Evolutionary conservation across 2,329 filamentous ascomycete species (phyloP), one percentile per base, ranked within the genome.

Genomic region (Xylaria sp.): DNA sequence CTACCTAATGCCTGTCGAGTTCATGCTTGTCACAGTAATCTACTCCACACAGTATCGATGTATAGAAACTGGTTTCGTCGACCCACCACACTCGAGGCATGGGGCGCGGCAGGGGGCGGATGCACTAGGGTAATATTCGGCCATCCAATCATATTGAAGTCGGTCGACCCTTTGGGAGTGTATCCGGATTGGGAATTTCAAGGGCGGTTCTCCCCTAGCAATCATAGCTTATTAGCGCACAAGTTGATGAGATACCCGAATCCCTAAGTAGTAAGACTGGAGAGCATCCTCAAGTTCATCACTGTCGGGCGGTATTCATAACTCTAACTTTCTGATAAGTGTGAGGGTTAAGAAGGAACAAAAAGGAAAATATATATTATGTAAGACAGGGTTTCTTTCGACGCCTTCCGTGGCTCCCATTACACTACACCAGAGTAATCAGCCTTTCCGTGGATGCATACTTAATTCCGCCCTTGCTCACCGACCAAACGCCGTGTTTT

Each of bases 151-250:
- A 75, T 59, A 71, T 65, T 27, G 61, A 72, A 68, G 72, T 60
- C 66, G 67, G 63, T 75, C 68, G 75, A 77, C 75, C 64, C 65
- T 76, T 77, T 77, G 73, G 75, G 75, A 75, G 75, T 74, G 72
- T 77, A 73, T 73, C 75, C 75, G 73, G 72, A 76, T 77, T 74
- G 71, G 75, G 75, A 76, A 59, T 69, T 66, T 54, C 51, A 29
- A 62, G 59, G 55, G 55, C 53, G 9, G 23, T 44, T 66, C 37
- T 51, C 16, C 23, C 5, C n/a, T 6, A 58, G 23, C 55, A 44
- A 6, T 21, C 16, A 10, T n/a, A 50, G 2, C 27, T 48, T 10
- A 35, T 50, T 42, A 32, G n/a, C 40, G 37, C 27, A 60, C 32
- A 16, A 37, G 42, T 37, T 50, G 18, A 10, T 47, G 12, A 23